Evolutionary conservation across 2,329 filamentous ascomycete genomes (phyloP).

Genomic region (Cordyceps pruinosa): DNA sequence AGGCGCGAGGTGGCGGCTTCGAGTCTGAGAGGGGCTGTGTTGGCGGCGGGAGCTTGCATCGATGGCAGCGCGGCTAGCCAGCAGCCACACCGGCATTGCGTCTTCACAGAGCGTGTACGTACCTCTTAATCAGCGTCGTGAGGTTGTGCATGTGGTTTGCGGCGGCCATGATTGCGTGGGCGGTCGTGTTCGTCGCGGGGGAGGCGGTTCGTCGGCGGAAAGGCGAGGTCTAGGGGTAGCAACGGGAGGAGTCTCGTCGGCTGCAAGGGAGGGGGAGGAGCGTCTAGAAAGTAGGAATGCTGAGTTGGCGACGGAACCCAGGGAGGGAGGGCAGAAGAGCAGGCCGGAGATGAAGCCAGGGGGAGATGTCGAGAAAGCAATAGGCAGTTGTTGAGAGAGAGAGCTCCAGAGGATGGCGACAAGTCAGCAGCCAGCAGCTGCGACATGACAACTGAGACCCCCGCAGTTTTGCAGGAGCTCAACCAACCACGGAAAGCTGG

Average conservation of each 20-base stretch:
- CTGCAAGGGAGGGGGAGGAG: neutral
- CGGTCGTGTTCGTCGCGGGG: neutral
- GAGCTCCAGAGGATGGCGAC: slow-evolving; percentile 1
- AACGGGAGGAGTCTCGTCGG: neutral
- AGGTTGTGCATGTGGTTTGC: slow-evolving; percentile 90
- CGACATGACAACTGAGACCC: neutral
- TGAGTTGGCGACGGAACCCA: neutral
- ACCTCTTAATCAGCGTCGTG: slow-evolving; percentile 97
- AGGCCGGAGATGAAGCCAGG: neutral
- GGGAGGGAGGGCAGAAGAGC: neutral
- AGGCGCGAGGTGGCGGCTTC: slow-evolving; percentile 94
- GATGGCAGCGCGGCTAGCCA: neutral
- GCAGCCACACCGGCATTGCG: no score
- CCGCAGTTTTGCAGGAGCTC: neutral
- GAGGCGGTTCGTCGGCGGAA: neutral
- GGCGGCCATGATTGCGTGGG: slow-evolving; percentile 52
- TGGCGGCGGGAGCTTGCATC: slow-evolving; percentile 38
- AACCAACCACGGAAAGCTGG: neutral
- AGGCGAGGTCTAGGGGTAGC: neutral
- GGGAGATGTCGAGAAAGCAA: neutral
- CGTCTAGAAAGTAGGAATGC: neutral
- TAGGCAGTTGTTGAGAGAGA: neutral
- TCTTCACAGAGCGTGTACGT: slow-evolving; percentile 17
- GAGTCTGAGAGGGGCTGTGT: slow-evolving; percentile 54
- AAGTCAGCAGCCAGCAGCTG: neutral